A percentile compares a stretch with the other conserved stretches of the same genome.
Conservation (phyloP, 148 eudicot genomes). For the Nyssa sinensis region DNA sequence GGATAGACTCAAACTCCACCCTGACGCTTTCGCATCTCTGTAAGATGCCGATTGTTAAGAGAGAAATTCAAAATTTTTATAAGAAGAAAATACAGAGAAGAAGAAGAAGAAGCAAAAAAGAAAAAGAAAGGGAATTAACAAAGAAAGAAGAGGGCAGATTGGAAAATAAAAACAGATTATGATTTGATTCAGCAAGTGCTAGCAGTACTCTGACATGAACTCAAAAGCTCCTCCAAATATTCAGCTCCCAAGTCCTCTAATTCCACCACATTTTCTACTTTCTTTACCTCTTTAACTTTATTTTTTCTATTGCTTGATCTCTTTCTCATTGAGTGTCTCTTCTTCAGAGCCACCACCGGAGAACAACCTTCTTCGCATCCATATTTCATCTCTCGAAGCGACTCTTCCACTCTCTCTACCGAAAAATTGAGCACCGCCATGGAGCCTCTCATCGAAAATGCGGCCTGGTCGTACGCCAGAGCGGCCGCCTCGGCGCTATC, state of each 20-base stretch:
- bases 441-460: constrained; percentile 51
- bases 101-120: background rate
- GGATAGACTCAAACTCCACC: background rate
- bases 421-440: constrained; percentile 59
- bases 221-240: constrained; percentile 47
- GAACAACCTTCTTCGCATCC: constrained; percentile 30
- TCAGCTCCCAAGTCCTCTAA: constrained; percentile 71
- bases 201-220: background rate
- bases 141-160: background rate
- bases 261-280: constrained; percentile 25
- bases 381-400: constrained; percentile 37
- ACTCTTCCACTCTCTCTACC: constrained; percentile 42
- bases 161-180: background rate
- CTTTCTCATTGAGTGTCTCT: constrained; percentile 43
- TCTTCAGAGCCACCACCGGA: constrained; percentile 55
- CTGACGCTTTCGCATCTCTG: too few species aligned
- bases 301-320: constrained; percentile 22
- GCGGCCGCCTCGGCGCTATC: constrained; percentile 65
- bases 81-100: too few species aligned
- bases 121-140: background rate
- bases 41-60: too few species aligned
- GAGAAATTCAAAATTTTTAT: too few species aligned
- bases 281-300: background rate
- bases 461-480: constrained; percentile 71
- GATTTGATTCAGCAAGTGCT: background rate